Evolutionary conservation across 306 rosid species (phyloP).

Genomic region (Sphenostylis stenocarpa): DNA sequence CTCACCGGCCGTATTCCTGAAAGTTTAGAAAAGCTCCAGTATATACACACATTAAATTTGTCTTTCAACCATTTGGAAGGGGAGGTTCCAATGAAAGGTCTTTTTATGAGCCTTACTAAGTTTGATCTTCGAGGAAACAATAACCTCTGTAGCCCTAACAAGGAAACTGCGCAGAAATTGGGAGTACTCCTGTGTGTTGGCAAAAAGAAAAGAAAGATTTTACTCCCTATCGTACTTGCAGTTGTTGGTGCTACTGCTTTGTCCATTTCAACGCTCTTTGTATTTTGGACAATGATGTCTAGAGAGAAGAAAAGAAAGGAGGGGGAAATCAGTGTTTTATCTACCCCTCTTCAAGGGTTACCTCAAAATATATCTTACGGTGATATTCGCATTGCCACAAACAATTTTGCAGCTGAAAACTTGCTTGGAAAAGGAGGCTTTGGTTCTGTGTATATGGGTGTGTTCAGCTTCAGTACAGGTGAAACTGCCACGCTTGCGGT

Average conservation of each 20-base stretch:
- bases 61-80: constrained; percentile 53
- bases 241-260: constrained; percentile 27
- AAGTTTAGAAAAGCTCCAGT: constrained; percentile 33
- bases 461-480: constrained; percentile 49
- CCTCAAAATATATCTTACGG: constrained; percentile 46
- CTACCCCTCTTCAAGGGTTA: neutral
- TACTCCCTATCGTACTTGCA: constrained; percentile 30
- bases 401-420: constrained; percentile 75
- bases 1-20: constrained; percentile 41
- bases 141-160: constrained; percentile 36
- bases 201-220: constrained; percentile 14
- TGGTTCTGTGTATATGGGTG: constrained; percentile 77
- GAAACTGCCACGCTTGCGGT: constrained; percentile 45
- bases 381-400: constrained; percentile 74
- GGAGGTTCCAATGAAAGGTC: constrained; percentile 35
- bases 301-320: constrained; percentile 23
- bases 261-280: neutral
- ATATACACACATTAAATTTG: constrained; percentile 32
- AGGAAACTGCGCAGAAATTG: constrained; percentile 29
- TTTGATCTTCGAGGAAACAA: constrained; percentile 38
- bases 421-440: constrained; percentile 80
- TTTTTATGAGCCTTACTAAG: constrained; percentile 37
- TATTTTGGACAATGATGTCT: constrained; percentile 23
- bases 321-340: neutral
- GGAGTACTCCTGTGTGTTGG: constrained; percentile 14